Conservation (phyloP, 345 rosid species). For the Arabis alpina region DNA sequence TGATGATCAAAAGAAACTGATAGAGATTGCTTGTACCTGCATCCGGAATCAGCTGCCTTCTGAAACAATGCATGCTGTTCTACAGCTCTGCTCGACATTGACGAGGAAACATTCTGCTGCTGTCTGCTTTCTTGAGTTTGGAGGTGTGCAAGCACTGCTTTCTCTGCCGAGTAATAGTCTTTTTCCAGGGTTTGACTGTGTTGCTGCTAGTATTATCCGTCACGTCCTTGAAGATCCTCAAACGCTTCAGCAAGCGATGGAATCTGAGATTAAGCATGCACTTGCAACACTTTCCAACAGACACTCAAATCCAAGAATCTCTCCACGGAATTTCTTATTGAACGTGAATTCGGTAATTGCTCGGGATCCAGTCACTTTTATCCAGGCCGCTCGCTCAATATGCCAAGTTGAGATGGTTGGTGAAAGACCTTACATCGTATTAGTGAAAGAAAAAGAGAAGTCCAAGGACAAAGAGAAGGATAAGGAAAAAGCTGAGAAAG, state of each 20-base stretch:
- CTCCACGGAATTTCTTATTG: slow-evolving; percentile 74
- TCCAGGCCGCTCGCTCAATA: slow-evolving; percentile 78
- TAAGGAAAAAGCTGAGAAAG: slow-evolving; percentile 72
- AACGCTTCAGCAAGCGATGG: slow-evolving; percentile 98
- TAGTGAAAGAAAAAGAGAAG: slow-evolving; percentile 89
- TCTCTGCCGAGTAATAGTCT: slow-evolving; percentile 87
- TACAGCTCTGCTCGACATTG: slow-evolving; percentile 87
- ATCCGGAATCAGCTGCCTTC: slow-evolving; percentile 78
- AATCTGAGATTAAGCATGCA: slow-evolving; percentile 87
- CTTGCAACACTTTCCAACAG: slow-evolving; percentile 80
- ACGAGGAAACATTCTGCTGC: slow-evolving; percentile 82
- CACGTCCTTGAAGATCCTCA: slow-evolving; percentile 96
- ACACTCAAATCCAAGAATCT: slow-evolving; percentile 80
- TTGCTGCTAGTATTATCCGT: slow-evolving; percentile 84
- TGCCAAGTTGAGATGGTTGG: slow-evolving; percentile 97
- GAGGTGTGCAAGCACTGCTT: slow-evolving; percentile 78
- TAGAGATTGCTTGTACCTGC: slow-evolving; percentile 88
- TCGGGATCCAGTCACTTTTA: slow-evolving; percentile 81
- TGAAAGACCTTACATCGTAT: slow-evolving; percentile 83
- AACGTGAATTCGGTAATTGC: slow-evolving; percentile 77
- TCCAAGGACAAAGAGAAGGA: slow-evolving; percentile 78
- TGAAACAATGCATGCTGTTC: slow-evolving; percentile 89
- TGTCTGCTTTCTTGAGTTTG: slow-evolving; percentile 81
- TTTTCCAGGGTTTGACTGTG: slow-evolving; percentile 88
- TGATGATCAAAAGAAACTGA: slow-evolving; percentile 73